Base-by-base conservation (phyloP, 106 monocot species). In the Dendrobium officinale region DNA sequence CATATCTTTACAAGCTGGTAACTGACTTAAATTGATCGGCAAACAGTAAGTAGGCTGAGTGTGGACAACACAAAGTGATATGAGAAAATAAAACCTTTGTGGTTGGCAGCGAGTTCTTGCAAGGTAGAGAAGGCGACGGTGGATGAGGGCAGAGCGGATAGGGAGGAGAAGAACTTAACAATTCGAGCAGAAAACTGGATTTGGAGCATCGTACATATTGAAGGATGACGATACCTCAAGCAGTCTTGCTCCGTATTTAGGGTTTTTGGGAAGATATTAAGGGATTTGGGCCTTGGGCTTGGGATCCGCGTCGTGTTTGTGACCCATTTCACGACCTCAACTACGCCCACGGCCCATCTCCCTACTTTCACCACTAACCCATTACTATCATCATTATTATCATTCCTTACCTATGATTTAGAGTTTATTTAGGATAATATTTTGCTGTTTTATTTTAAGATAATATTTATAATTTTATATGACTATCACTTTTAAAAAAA, bases 41-140 rank as follows among this genome's bases (percentile, higher is more conserved):
- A 9, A 45, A 45, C 6, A 45, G 45, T 45, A 45, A 9, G 45
- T 45, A 9, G 8, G 45, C 67, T 67, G 26, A 67, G 72, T 22
- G 51, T 40, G 20, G 77, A 20, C 2, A 9, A 58, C 24, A 54
- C 2, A 42, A 68, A 72, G 47, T 29, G 7, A 81, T 40, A 22
- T 58, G 8, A 79, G 70, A 79, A 55, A 24, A 51, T 54, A 77
- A 11, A 49, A 92, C 92, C 92, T 92, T 82, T 90, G 42, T 81
- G 92, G 43, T 68, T 79, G 79, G 85, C 84, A 22, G 92, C 84
- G 55, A 88, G 56, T 27, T 90, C 88, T 77, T 89, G 88, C 80
- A 92, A 80, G 42, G 86, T 81, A 33, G 86, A 49, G 27, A 77
- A 11, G 42, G 85, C 49, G 44, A 76, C 59, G 59, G 83, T 42